Percentiles rank a stretch among this genome's conserved stretches.
phyloP scores from a whole-genome alignment of 495 filamentous ascomycete genomes.

The Aspergillus indologenus region DNA sequence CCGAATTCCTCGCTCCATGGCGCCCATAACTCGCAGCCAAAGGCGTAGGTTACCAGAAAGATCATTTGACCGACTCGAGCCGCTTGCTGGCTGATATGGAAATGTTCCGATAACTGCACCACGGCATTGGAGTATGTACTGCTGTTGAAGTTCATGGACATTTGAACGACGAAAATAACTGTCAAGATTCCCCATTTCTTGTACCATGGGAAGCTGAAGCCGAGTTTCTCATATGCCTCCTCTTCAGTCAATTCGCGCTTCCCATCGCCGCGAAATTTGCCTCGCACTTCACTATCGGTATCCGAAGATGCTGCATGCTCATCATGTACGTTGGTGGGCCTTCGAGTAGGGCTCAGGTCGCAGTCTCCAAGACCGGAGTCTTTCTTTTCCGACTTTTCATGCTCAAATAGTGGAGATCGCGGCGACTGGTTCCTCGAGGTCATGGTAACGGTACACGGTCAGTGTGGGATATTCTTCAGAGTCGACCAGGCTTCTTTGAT shows the following conservation, averaged over 20 bases:
- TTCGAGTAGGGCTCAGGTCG: slow-evolving; percentile 14
- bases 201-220: slow-evolving; percentile 58
- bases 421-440: not conserved
- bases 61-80: slow-evolving; percentile 65
- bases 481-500: too few relatives aligned
- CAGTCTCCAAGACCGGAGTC: not conserved
- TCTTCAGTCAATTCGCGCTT: slow-evolving; percentile 61
- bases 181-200: slow-evolving; percentile 76
- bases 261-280: slow-evolving; percentile 25
- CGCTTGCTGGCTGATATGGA: slow-evolving; percentile 59
- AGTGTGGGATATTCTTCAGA: not conserved
- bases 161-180: slow-evolving; percentile 72
- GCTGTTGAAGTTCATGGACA: slow-evolving; percentile 85
- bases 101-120: slow-evolving; percentile 56
- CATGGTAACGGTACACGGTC: not conserved
- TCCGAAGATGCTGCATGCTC: slow-evolving; percentile 25
- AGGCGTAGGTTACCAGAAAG: slow-evolving; percentile 71
- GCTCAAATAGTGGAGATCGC: not conserved
- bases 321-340: slow-evolving; percentile 15
- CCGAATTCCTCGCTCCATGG: slow-evolving; percentile 79
- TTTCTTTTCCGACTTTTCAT: not conserved
- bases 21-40: slow-evolving; percentile 81
- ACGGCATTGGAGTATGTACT: slow-evolving; percentile 68
- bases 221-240: slow-evolving; percentile 61
- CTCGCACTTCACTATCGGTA: slow-evolving; percentile 15